Percentiles rank a stretch among this genome's conserved stretches.
Evolutionary conservation across 176 grass and related monocot species (phyloP).

Genomic region (Phoenix dactylifera): DNA sequence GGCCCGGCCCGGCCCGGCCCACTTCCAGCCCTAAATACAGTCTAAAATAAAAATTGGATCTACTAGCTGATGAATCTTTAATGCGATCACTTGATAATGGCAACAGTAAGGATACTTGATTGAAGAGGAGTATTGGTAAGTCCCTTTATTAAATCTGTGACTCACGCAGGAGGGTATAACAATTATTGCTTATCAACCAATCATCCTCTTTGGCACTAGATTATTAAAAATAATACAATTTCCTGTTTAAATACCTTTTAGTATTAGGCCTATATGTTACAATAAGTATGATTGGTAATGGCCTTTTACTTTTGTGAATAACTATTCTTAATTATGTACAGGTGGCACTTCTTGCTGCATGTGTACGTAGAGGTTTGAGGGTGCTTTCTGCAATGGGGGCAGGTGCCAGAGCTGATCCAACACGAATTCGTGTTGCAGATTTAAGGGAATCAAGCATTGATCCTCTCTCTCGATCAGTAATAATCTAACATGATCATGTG

Average conservation of each 20-base stretch:
- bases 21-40: too few species aligned
- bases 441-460: conserved; percentile 89
- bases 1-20: too few species aligned
- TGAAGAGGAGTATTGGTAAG: not conserved
- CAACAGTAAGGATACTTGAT: not conserved
- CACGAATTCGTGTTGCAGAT: conserved; percentile 88
- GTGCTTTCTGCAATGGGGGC: conserved; percentile 96
- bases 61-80: too few species aligned
- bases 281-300: too few species aligned
- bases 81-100: not conserved
- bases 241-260: too few species aligned
- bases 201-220: too few species aligned
- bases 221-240: too few species aligned
- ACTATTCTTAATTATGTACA: conserved; percentile 19
- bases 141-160: too few species aligned
- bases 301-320: not conserved
- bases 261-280: too few species aligned
- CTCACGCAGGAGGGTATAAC: too few species aligned
- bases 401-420: conserved; percentile 92
- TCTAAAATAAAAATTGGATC: too few species aligned
- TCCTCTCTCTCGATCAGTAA: conserved; percentile 75
- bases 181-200: not conserved
- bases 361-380: conserved; percentile 55
- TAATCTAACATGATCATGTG: not conserved
- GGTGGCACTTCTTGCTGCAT: conserved; percentile 84